These are phyloP conservation scores for Malassezia obtusa DNA, from an alignment of 1,284 basidiomycete species.

Conservation along the genomic window DNA sequence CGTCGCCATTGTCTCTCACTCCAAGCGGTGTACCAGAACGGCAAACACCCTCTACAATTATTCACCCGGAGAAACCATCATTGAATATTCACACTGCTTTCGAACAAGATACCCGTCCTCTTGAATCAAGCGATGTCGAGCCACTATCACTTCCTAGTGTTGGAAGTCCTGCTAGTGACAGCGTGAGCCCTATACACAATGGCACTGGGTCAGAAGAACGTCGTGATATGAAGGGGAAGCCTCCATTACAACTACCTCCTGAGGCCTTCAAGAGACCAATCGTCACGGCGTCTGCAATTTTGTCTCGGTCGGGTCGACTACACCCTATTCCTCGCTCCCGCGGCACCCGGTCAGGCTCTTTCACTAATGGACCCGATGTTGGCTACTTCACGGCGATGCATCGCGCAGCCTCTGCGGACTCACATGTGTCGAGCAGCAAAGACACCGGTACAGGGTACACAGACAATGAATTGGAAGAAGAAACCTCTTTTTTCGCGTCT, in stretches of 20 bases:
- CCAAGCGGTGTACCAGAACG: background rate
- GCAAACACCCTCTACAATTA: background rate
- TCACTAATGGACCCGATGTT: background rate
- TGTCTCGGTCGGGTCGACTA: constrained; percentile 8
- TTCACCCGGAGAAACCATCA: background rate
- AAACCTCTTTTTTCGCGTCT: background rate
- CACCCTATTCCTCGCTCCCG: background rate
- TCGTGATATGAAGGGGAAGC: background rate
- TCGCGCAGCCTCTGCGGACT: background rate
- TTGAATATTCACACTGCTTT: background rate
- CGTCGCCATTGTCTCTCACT: background rate
- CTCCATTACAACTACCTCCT: background rate
- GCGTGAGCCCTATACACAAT: too few species aligned
- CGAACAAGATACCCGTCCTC: background rate
- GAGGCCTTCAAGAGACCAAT: background rate
- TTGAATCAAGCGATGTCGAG: constrained; percentile 3
- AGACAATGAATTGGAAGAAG: background rate
- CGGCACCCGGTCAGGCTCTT: background rate
- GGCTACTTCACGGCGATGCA: background rate
- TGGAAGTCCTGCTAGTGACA: background rate
- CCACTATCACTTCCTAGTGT: constrained; percentile 1
- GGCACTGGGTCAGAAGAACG: too few species aligned
- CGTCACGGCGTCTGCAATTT: constrained; percentile 6
- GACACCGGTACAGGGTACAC: background rate
- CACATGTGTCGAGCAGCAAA: too few species aligned